phyloP scores from a whole-genome alignment of 2,329 filamentous ascomycete species.

The Diaporthe helianthi region DNA sequence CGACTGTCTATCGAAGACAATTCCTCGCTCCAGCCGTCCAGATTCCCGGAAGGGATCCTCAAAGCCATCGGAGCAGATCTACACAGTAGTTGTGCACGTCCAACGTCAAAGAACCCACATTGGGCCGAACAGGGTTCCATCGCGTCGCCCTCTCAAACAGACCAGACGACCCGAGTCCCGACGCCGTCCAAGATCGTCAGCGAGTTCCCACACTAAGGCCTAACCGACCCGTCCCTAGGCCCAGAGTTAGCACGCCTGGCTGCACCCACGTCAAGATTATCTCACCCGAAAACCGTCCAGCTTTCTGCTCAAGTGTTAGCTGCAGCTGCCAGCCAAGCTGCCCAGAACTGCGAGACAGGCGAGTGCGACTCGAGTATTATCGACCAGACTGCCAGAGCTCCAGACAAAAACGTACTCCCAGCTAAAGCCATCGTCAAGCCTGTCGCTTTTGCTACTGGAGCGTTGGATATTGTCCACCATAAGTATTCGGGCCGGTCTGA shows the following conservation, averaged over 20 bases:
- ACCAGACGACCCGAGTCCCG: not conserved
- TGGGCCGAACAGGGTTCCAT: slow-evolving; percentile 1
- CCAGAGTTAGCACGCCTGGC: not conserved
- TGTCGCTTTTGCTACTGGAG: not conserved
- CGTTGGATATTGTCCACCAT: not conserved
- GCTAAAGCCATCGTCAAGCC: not conserved
- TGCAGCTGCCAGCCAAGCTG: not conserved
- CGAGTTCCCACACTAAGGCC: slow-evolving; percentile 1
- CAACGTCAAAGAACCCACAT: not conserved
- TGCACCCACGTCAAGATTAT: slow-evolving; percentile 19
- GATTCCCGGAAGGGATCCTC: not conserved
- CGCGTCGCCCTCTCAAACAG: not conserved
- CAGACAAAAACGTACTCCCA: not conserved
- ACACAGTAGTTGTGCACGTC: not conserved
- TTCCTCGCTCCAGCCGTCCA: not conserved
- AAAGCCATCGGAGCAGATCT: not conserved
- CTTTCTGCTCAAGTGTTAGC: not conserved
- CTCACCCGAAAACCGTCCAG: not conserved
- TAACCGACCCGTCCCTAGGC: slow-evolving; percentile 6
- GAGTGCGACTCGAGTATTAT: not conserved
- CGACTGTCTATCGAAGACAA: not conserved
- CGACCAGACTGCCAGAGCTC: no score
- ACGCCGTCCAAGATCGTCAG: not conserved
- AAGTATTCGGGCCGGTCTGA: not conserved
- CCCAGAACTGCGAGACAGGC: no score